Evolutionary conservation across 768 basidiomycete species (phyloP).

Genomic region (Pleurotus salmoneostramineus): DNA sequence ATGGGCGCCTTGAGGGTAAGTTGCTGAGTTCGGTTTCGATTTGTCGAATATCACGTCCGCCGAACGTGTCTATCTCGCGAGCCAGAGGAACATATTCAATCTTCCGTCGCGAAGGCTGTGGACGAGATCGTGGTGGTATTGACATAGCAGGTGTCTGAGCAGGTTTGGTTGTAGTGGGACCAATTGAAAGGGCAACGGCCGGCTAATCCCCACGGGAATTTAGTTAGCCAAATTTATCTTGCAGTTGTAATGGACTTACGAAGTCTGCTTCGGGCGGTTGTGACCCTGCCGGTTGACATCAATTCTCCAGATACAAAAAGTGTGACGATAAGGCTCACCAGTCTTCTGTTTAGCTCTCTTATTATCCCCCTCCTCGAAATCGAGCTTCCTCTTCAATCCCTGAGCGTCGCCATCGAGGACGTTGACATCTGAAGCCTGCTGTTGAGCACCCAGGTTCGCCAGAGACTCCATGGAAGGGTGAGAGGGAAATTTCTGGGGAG

Average conservation of each 20-base stretch:
- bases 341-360: conserved; percentile 74
- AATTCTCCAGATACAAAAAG: background rate
- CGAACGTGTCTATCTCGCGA: conserved; percentile 70
- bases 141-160: conserved; percentile 26
- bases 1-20: conserved; percentile 47
- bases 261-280: conserved; percentile 44
- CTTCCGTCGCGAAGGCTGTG: conserved; percentile 65
- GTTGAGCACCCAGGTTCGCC: conserved; percentile 10
- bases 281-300: conserved; percentile 17
- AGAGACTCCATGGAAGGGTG: conserved; percentile 10
- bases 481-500: conserved; percentile 11
- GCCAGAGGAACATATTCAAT: conserved; percentile 85
- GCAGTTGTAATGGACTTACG: conserved; percentile 30
- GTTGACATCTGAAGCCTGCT: conserved; percentile 25
- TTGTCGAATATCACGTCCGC: conserved; percentile 73
- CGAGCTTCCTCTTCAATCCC: conserved; percentile 69
- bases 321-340: conserved; percentile 39
- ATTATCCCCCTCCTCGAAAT: conserved; percentile 57
- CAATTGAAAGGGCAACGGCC: conserved; percentile 13
- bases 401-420: conserved; percentile 59
- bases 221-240: background rate
- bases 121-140: conserved; percentile 32
- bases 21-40: conserved; percentile 60
- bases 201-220: conserved; percentile 5
- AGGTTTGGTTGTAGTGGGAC: conserved; percentile 13